phyloP scores from a whole-genome alignment of 345 rosid species.

The Sonneratia alba region DNA sequence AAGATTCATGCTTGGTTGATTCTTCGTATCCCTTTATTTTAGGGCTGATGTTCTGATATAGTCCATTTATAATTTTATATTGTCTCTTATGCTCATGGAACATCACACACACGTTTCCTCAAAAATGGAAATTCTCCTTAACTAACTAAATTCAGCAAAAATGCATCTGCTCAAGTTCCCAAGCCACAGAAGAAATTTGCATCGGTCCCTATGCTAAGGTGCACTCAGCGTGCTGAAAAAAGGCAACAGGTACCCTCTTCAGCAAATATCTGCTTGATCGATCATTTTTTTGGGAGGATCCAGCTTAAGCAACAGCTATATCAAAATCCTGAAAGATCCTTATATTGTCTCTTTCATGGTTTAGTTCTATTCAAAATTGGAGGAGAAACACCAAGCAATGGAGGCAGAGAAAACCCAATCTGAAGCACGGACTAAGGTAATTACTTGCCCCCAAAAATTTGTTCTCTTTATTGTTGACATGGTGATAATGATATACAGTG shows the following conservation, averaged over 20 bases:
- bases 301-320: neutral
- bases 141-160: conserved; percentile 34
- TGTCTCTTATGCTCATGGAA: neutral
- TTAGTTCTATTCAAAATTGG: conserved; percentile 74
- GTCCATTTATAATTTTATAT: conserved; percentile 1
- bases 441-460: neutral
- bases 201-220: conserved; percentile 67
- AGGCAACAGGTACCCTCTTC: conserved; percentile 54
- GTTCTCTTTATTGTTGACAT: neutral
- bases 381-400: conserved; percentile 64
- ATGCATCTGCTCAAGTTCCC: conserved; percentile 34
- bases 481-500: neutral
- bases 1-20: conserved; percentile 62
- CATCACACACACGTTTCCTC: neutral
- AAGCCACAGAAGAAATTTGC: conserved; percentile 57
- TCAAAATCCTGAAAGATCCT: neutral
- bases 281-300: neutral
- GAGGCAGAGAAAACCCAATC: conserved; percentile 68
- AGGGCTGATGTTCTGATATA: conserved; percentile 5
- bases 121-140: conserved; percentile 36
- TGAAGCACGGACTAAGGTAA: conserved; percentile 58
- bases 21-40: conserved; percentile 66
- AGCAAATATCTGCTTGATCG: neutral
- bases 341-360: neutral
- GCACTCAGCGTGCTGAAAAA: conserved; percentile 68